These are phyloP conservation scores for Rhodomyrtus tomentosa DNA, from an alignment of 345 rosid genomes.

Conservation along the genomic window DNA sequence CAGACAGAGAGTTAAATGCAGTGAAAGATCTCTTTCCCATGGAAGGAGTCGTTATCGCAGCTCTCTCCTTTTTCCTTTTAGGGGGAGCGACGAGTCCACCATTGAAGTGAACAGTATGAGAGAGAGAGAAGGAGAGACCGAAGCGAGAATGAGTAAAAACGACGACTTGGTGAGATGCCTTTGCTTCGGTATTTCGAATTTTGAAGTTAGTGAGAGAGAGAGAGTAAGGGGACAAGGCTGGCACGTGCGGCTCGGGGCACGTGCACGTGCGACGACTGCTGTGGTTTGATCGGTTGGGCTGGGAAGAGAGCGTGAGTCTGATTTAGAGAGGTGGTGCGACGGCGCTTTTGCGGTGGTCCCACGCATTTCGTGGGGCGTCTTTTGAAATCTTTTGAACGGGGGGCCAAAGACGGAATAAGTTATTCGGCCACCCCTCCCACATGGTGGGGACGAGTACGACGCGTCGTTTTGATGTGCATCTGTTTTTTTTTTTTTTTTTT, in stretches of 20 bases:
- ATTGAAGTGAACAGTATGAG: neutral
- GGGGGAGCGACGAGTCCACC: neutral
- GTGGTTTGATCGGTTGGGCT: neutral
- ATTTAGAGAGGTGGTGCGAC: neutral
- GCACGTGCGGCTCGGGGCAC: neutral
- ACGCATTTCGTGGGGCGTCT: neutral
- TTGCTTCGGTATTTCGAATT: neutral
- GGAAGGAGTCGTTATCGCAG: neutral
- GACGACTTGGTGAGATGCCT: neutral
- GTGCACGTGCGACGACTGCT: neutral
- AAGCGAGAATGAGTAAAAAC: neutral
- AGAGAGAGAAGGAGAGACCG: neutral
- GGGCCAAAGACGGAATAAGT: neutral
- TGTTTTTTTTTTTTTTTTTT: neutral
- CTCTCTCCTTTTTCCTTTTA: neutral
- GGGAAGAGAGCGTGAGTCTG: neutral
- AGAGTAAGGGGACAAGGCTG: neutral
- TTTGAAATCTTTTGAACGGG: neutral
- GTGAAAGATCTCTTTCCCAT: neutral
- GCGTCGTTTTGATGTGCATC: neutral
- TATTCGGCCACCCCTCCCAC: conserved; percentile 3
- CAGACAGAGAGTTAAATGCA: neutral
- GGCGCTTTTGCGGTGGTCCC: neutral
- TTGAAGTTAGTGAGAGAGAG: neutral
- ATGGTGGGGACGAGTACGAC: conserved; percentile 9